These are phyloP conservation scores for Dacryopinax primogenitus DNA, from an alignment of 768 basidiomycete species.

Conservation along the genomic window DNA sequence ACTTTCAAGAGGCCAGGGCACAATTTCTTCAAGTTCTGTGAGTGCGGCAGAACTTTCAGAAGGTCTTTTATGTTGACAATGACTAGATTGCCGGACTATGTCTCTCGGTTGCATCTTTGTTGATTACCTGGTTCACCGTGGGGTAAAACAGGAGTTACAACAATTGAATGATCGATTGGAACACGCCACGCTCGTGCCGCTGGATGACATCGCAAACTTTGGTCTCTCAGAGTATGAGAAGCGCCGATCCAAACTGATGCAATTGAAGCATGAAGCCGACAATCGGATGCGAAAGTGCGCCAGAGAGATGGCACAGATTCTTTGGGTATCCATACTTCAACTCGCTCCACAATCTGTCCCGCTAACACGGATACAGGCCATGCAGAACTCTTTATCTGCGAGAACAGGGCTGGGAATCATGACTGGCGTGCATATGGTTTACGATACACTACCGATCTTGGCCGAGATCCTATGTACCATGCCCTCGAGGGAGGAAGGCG, in stretches of 20 bases:
- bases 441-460: not conserved
- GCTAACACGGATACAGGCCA: not conserved
- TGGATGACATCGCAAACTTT: not conserved
- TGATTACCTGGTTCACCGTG: not conserved
- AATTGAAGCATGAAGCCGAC: not conserved
- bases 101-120: slow-evolving; percentile 6
- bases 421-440: not conserved
- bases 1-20: not conserved
- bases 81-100: not conserved
- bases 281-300: not conserved
- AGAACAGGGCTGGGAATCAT: not conserved
- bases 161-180: not conserved
- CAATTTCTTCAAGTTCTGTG: slow-evolving; percentile 7
- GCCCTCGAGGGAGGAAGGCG: not conserved
- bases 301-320: not conserved
- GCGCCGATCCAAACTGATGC: not conserved
- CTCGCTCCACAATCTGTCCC: not conserved
- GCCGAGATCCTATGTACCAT: not conserved
- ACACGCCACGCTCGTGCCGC: not conserved
- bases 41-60: not conserved
- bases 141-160: not conserved
- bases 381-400: slow-evolving; percentile 3
- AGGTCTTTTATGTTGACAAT: not conserved
- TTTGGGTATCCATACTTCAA: not conserved
- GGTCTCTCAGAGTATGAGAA: not conserved